These are phyloP conservation scores for Turnera subulata DNA, from an alignment of 345 rosid species.

Conservation along the genomic window DNA sequence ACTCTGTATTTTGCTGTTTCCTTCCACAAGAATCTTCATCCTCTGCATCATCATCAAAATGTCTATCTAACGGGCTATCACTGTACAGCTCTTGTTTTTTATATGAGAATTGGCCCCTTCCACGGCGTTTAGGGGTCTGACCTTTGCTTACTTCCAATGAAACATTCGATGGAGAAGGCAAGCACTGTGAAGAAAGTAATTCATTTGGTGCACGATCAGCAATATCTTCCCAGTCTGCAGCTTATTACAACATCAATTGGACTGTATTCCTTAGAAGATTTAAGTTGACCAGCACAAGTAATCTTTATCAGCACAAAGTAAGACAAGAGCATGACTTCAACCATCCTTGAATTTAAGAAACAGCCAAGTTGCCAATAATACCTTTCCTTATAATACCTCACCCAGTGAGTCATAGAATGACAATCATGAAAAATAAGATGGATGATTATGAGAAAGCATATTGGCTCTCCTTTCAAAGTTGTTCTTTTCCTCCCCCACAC, in stretches of 20 bases:
- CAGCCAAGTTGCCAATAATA: not conserved
- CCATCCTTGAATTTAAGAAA: not conserved
- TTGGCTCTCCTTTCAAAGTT: too few species aligned
- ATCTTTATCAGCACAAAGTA: not conserved
- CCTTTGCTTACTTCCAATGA: conserved; percentile 49
- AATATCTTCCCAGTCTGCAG: conserved; percentile 84
- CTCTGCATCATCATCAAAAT: conserved; percentile 34
- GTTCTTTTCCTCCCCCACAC: too few species aligned
- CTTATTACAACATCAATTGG: conserved; percentile 4
- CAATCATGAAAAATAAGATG: too few species aligned
- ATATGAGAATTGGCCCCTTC: conserved; percentile 83
- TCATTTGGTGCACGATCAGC: conserved; percentile 63
- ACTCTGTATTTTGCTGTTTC: conserved; percentile 34
- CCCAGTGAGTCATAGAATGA: too few species aligned
- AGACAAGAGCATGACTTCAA: too few species aligned
- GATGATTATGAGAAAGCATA: too few species aligned
- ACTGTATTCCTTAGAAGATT: not conserved
- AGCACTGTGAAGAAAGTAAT: conserved; percentile 45
- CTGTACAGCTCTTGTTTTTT: conserved; percentile 50
- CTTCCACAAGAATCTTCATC: conserved; percentile 29
- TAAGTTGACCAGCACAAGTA: not conserved
- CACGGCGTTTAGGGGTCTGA: conserved; percentile 71
- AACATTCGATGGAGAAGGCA: conserved; percentile 59
- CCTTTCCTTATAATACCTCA: too few species aligned
- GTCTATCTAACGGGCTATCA: conserved; percentile 35